These are phyloP conservation scores for Quercus alba DNA, from an alignment of 306 rosid species.

Conservation along the genomic window DNA sequence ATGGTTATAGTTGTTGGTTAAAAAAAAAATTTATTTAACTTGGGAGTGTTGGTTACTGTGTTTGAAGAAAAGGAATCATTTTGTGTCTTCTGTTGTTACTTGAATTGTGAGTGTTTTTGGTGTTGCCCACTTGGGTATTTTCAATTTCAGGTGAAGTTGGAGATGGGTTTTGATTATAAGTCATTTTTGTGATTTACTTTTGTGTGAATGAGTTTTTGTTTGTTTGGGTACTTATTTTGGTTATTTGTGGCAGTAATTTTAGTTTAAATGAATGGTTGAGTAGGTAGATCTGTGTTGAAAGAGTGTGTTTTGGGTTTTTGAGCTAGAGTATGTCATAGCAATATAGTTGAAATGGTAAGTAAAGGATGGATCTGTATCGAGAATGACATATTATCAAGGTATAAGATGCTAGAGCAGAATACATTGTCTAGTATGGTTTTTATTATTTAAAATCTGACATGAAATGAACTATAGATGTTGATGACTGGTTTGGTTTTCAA, in stretches of 20 bases:
- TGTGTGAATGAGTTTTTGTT: constrained; percentile 4
- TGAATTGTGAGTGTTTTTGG: background rate
- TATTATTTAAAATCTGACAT: background rate
- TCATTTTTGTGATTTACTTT: background rate
- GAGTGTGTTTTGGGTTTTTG: constrained; percentile 18
- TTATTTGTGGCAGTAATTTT: background rate
- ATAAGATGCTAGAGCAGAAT: background rate
- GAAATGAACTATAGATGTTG: background rate
- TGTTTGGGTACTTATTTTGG: background rate
- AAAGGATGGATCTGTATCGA: constrained; percentile 5
- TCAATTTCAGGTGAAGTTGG: constrained; percentile 14
- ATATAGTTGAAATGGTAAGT: background rate
- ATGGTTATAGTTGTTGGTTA: background rate
- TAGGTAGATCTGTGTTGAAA: constrained; percentile 42
- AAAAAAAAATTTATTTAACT: background rate
- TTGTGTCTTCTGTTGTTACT: background rate
- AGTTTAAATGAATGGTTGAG: constrained; percentile 23
- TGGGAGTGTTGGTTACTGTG: background rate
- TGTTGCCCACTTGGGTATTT: background rate
- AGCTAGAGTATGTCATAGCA: constrained; percentile 11
- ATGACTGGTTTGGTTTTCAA: background rate
- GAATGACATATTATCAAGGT: background rate
- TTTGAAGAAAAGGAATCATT: background rate
- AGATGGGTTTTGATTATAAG: background rate
- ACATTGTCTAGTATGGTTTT: background rate